Evolutionary conservation across 2,329 filamentous ascomycete genomes (phyloP), one percentile per base, ranked within the genome.

Genomic region (Mollisiaceae sp.): DNA sequence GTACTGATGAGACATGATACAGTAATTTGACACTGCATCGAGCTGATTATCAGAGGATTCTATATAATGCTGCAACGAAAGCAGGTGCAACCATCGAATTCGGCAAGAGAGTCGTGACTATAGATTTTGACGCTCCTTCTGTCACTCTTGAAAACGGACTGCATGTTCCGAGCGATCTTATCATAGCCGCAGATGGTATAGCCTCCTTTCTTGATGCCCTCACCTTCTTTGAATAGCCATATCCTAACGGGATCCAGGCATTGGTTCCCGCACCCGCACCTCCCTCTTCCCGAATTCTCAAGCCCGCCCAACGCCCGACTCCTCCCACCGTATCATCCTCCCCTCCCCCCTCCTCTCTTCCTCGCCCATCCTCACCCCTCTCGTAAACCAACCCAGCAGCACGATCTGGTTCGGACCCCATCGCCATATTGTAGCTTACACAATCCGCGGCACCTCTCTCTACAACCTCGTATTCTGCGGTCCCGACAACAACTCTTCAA

Each of bases 181-280:
- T 87, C 2, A 68, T 87, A 6, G 85, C 83, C 1, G 85, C 84
- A 1, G 85, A 87, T 67, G 85, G 85, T 58, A 59, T n/a, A 8
- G 2, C 2, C 38, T 38, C 18, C 35, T 27, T 39, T 27, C 36
- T 9, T 38, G 27, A 32, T 32, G 27, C 27, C 5, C 35, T 62
- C 50, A 27, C 22, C 47, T 20, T 12, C 43, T 14, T 41, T 18
- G 11, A 27, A 32, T 20, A 15, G 2, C 27, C 4, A 59, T 0
- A 54, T 3, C n/a, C 8, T 12, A 35, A n/a, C 55, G 47, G 36
- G 41, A 20, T 12, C 14, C 11, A 65, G 63, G 63, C 15, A 61
- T 65, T 32, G 54, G 54, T 20, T 65, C 63, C 14, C 50, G 52
- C 15, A 62, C 60, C 15, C 58, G 59, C 18, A 45, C 39, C 12